Conservation (phyloP, 495 filamentous ascomycete species). For the Hamigera avellanea region DNA sequence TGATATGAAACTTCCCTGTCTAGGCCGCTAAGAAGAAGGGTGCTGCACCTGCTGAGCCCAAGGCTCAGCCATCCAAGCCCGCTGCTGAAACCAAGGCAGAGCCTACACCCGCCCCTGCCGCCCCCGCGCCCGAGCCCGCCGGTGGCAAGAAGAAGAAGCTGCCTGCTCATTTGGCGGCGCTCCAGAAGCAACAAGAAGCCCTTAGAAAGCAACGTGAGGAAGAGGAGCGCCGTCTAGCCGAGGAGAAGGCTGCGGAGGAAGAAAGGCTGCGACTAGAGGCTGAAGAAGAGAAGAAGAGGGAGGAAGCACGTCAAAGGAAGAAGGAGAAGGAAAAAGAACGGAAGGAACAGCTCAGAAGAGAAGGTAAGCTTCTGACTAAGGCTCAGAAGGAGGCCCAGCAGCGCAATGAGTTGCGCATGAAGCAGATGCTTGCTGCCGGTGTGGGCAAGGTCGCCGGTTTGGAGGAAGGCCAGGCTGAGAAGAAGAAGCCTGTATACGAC, state of each 20-base stretch:
- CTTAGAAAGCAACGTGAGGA: constrained; percentile 66
- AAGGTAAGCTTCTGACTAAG: constrained; percentile 91
- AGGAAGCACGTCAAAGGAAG: constrained; percentile 64
- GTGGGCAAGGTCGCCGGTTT: constrained; percentile 64
- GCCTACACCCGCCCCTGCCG: constrained; percentile 22
- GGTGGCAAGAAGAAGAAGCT: constrained; percentile 87
- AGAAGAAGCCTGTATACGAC: constrained; percentile 65
- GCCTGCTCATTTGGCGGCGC: constrained; percentile 62
- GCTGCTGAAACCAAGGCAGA: constrained; percentile 41
- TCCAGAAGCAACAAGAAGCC: constrained; percentile 90
- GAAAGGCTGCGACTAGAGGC: constrained; percentile 55
- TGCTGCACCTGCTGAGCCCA: constrained; percentile 21
- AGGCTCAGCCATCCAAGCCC: constrained; percentile 22
- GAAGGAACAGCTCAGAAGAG: constrained; percentile 89
- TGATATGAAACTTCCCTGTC: constrained; percentile 7
- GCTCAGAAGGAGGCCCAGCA: constrained; percentile 82
- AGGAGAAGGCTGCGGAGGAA: constrained; percentile 61
- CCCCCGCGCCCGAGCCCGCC: constrained; percentile 31
- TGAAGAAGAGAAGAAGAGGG: constrained; percentile 64
- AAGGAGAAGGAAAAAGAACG: constrained; percentile 95
- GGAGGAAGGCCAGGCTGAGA: constrained; percentile 49
- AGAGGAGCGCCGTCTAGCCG: constrained; percentile 50
- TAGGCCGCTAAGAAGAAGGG: constrained; percentile 54
- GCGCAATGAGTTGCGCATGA: constrained; percentile 70
- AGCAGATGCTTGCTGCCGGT: constrained; percentile 89